Base-by-base conservation (phyloP, 352 stramenopile species). In the Globisporangium rhizosaccharum region DNA sequence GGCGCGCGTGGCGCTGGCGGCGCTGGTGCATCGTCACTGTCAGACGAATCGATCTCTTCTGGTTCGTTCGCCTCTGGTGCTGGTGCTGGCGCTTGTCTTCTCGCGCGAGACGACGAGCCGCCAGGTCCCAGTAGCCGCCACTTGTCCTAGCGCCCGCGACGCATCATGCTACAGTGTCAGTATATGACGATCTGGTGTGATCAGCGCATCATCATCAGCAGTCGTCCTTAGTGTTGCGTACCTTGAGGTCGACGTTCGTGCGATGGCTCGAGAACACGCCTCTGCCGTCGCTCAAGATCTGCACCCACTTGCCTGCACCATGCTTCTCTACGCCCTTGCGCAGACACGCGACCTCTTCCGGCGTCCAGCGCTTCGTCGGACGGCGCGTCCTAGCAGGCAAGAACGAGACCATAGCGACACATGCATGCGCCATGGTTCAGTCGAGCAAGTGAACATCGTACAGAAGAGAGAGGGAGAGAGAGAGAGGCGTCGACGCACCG, bases 221-320 rank as follows among this genome's bases (percentile, higher is more conserved):
- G 20, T 5, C 20, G 18, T 10, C 26, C 6, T 26, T n/a, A 45
- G 12, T 33, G 26, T 20, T 2, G 30, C 48, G 5, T 14, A 87
- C 77, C 74, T 90, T 90, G 25, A 90, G 63, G 56, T 90, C 77
- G 14, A 84, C 67, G 37, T 88, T 87, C 0, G 74, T 90, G 33
- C 80, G 67, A 44, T 79, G 74, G 1, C 2, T 39, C 9, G 62
- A 63, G 60, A 90, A 90, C 2, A 88, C 61, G 6, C 39, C 51
- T 1, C 53, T 23, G 0, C 80, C 75, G 8, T 75, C 60, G 0
- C 61, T n/a, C 0, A 86, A 59, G 42, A 90, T 87, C 26, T 62
- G 42, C 45, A 65, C 69, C 79, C 79, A 89, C 9, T 71, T 71
- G 15, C 76, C 79, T 17, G 63, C 18, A 3, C 77, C 77, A 42